phyloP scores from a whole-genome alignment of 495 filamentous ascomycete species.

The Neurospora sp. region DNA sequence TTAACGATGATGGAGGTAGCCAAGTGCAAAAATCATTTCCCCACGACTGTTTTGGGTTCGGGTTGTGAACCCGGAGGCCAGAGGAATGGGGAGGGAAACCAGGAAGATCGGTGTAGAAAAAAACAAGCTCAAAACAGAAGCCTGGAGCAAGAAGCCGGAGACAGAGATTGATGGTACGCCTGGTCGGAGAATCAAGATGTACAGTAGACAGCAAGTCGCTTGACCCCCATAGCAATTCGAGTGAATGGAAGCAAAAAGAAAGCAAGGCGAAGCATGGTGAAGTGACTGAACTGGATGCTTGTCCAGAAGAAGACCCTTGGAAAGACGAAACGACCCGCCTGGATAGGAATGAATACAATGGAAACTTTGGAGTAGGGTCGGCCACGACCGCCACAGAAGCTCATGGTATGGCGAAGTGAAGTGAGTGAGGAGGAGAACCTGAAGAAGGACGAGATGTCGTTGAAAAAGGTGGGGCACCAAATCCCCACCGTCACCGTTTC shows the following conservation, averaged over 20 bases:
- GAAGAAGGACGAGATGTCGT: background rate
- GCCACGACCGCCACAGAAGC: background rate
- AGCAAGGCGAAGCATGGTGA: background rate
- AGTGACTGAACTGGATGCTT: background rate
- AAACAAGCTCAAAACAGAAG: too few relatives aligned
- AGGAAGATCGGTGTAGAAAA: background rate
- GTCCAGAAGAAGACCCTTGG: background rate
- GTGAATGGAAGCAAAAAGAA: too few relatives aligned
- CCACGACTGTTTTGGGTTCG: background rate
- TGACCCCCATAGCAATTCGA: too few relatives aligned
- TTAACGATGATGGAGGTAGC: background rate
- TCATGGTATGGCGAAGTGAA: background rate
- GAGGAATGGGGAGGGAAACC: background rate
- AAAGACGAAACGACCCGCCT: background rate
- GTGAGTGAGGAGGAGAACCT: background rate
- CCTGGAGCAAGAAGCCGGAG: too few relatives aligned
- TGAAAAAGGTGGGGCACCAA: background rate
- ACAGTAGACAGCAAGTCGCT: too few relatives aligned
- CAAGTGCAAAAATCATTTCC: background rate
- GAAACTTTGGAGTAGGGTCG: background rate
- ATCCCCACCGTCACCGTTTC: background rate
- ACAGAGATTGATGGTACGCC: too few relatives aligned
- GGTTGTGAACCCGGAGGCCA: background rate
- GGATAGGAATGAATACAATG: background rate
- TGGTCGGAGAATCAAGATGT: too few relatives aligned